Conservation (phyloP, 345 rosid genomes). For the Erodium maritimum region DNA sequence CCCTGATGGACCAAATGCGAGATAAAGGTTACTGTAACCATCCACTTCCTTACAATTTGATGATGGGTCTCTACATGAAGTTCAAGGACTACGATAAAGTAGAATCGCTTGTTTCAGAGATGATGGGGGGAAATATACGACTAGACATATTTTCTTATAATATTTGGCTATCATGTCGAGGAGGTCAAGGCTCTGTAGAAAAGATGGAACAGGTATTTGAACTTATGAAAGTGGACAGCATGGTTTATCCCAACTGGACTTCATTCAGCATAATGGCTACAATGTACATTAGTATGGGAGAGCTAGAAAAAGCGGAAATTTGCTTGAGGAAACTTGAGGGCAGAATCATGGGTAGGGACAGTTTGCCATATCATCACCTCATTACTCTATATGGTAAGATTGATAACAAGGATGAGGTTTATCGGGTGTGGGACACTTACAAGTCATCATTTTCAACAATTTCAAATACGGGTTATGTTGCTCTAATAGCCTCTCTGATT, state of each 20-base stretch:
- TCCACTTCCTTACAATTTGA: conserved; percentile 80
- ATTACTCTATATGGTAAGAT: conserved; percentile 64
- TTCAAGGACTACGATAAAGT: conserved; percentile 63
- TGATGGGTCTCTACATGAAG: conserved; percentile 96
- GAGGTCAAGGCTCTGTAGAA: conserved; percentile 51
- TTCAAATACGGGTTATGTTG: conserved; percentile 79
- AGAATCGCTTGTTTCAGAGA: conserved; percentile 54
- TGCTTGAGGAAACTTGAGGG: conserved; percentile 70
- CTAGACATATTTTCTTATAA: conserved; percentile 83
- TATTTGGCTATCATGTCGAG: conserved; percentile 83
- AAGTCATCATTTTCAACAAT: conserved; percentile 62
- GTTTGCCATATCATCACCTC: conserved; percentile 81
- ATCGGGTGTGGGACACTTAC: conserved; percentile 72
- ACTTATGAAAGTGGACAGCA: conserved; percentile 52
- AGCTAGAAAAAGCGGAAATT: conserved; percentile 63
- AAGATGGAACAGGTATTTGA: conserved; percentile 67
- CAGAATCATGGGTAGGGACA: conserved; percentile 68
- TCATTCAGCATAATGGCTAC: conserved; percentile 90
- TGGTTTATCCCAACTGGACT: conserved; percentile 77
- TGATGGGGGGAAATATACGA: conserved; percentile 54
- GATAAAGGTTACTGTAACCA: conserved; percentile 46
- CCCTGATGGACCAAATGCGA: conserved; percentile 54
- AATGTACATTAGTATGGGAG: conserved; percentile 72
- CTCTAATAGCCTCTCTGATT: conserved; percentile 60
- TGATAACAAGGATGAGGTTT: conserved; percentile 58